Percentiles rank a stretch among this genome's conserved stretches.
phyloP scores from a whole-genome alignment of 768 basidiomycete species.

The Panaeolus cyanescens region DNA sequence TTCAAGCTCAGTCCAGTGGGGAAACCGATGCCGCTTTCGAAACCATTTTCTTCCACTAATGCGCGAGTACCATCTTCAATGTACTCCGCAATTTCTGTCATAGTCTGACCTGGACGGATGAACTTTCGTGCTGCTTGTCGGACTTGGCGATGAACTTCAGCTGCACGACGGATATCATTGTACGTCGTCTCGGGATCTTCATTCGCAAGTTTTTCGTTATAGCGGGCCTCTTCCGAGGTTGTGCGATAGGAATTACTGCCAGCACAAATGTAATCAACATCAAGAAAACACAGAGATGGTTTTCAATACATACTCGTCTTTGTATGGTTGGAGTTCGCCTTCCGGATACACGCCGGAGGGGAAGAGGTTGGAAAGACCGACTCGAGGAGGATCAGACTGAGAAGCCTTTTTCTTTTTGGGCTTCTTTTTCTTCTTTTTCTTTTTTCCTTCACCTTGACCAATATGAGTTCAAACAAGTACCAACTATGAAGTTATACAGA shows the following conservation, averaged over 20 bases:
- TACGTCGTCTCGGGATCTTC: slow-evolving; percentile 88
- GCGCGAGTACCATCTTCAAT: slow-evolving; percentile 93
- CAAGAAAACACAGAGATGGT: not conserved
- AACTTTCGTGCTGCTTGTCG: slow-evolving; percentile 76
- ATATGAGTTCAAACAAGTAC: not conserved
- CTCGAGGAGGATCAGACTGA: slow-evolving; percentile 91
- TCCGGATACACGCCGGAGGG: slow-evolving; percentile 85
- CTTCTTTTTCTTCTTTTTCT: slow-evolving; percentile 96
- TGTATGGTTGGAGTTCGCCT: slow-evolving; percentile 90
- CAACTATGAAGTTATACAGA: not conserved
- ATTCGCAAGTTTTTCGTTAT: slow-evolving; percentile 74
- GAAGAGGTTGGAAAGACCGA: slow-evolving; percentile 89
- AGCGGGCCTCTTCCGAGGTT: slow-evolving; percentile 88
- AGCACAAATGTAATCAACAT: slow-evolving; percentile 7
- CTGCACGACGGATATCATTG: slow-evolving; percentile 85
- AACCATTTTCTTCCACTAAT: slow-evolving; percentile 87
- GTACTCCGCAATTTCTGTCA: slow-evolving; percentile 91
- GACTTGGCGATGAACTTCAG: slow-evolving; percentile 96
- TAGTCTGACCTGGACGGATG: slow-evolving; percentile 91
- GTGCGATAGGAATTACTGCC: slow-evolving; percentile 82
- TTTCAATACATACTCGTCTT: slow-evolving; percentile 72
- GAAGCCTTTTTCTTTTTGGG: slow-evolving; percentile 79
- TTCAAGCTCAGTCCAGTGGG: slow-evolving; percentile 95
- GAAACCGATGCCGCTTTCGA: slow-evolving; percentile 90
- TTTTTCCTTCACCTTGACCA: slow-evolving; percentile 56